These are phyloP conservation scores for Pythium aristosporum DNA, from an alignment of 352 stramenopile species.

Conservation along the genomic window DNA sequence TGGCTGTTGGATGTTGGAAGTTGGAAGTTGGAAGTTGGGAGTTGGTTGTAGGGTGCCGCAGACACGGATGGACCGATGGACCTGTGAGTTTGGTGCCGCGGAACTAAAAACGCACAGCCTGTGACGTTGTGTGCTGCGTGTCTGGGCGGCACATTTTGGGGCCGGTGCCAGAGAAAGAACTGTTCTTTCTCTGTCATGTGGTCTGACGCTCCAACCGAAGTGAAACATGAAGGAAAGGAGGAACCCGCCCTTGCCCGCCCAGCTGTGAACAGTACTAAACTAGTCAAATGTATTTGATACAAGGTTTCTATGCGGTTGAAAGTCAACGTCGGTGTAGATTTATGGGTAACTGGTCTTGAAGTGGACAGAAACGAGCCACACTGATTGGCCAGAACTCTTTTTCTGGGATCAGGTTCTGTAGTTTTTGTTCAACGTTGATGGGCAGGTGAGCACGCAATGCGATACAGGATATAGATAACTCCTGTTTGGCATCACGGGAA, in stretches of 20 bases:
- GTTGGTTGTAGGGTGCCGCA: neutral
- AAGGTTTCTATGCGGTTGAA: neutral
- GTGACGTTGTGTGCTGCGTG: too few relatives aligned
- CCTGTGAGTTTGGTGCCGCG: neutral
- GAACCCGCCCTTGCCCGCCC: neutral
- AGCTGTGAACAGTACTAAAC: slow-evolving; percentile 6
- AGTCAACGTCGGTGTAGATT: slow-evolving; percentile 2
- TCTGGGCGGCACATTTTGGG: too few relatives aligned
- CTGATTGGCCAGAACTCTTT: neutral
- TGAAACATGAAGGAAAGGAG: slow-evolving; percentile 5
- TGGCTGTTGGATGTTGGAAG: neutral
- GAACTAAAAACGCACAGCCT: too few relatives aligned
- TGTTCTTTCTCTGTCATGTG: neutral
- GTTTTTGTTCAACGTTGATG: slow-evolving; percentile 10
- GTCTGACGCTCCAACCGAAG: neutral
- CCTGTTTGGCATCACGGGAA: too few relatives aligned
- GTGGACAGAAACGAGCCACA: slow-evolving; percentile 9
- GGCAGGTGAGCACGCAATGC: neutral
- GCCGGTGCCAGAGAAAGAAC: too few relatives aligned
- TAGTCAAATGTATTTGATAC: neutral
- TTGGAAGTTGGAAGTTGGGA: neutral
- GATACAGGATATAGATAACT: too few relatives aligned
- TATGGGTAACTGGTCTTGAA: slow-evolving; percentile 14
- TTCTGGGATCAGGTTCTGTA: slow-evolving; percentile 14
- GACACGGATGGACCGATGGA: too few relatives aligned